Conservation (phyloP, 345 rosid genomes). For the Combretum micranthum region DNA sequence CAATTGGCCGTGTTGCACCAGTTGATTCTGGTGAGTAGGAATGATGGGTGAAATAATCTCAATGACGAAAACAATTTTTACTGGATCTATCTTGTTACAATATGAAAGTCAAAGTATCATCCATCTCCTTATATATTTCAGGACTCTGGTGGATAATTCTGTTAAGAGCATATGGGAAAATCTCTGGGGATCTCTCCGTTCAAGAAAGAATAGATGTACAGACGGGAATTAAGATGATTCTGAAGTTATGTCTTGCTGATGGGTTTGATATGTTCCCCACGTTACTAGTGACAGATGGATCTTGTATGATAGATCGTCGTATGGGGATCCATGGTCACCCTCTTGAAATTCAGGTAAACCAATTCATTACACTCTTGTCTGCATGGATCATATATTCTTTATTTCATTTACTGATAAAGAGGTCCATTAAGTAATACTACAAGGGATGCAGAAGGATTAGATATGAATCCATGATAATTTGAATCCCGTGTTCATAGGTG, state of each 20-base stretch:
- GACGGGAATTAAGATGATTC: constrained; percentile 88
- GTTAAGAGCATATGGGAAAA: constrained; percentile 81
- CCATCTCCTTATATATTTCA: constrained; percentile 20
- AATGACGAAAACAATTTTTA: neutral
- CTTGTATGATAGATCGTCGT: constrained; percentile 93
- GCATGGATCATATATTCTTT: no score
- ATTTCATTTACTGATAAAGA: no score
- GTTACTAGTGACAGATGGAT: constrained; percentile 81
- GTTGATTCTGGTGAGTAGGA: constrained; percentile 69
- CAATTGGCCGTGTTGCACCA: constrained; percentile 93
- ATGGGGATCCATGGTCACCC: constrained; percentile 98
- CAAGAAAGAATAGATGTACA: constrained; percentile 89
- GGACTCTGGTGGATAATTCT: constrained; percentile 98
- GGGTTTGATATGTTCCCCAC: constrained; percentile 97
- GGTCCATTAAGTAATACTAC: neutral
- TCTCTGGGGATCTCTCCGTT: constrained; percentile 76
- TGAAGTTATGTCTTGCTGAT: constrained; percentile 67
- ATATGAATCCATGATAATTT: neutral
- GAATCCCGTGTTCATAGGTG: neutral
- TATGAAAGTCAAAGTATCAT: neutral
- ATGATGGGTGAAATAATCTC: neutral
- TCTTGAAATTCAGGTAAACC: constrained; percentile 73
- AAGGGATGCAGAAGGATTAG: neutral
- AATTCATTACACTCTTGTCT: no score
- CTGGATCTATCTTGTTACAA: neutral